These are phyloP conservation scores for Papiliotrema nemorosa DNA, from an alignment of 1,284 basidiomycete species.

Conservation along the genomic window DNA sequence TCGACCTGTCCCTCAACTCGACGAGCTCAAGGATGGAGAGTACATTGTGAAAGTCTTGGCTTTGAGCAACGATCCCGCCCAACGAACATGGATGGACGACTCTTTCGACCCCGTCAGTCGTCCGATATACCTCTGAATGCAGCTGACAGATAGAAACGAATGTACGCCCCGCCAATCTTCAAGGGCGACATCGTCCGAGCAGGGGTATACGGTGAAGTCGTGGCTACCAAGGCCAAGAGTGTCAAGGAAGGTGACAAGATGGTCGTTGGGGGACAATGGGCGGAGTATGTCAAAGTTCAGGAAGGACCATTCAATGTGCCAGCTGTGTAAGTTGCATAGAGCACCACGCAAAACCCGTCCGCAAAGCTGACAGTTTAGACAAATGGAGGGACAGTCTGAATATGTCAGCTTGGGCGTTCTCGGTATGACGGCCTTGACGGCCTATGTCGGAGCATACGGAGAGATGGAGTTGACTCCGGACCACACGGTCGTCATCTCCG, in stretches of 20 bases:
- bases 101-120: constrained; percentile 13
- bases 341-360: too few relatives aligned
- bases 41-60: constrained; percentile 26
- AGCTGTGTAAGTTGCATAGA: constrained; percentile 8
- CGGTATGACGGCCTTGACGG: constrained; percentile 38
- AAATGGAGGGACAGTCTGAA: constrained; percentile 14
- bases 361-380: constrained; percentile 8
- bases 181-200: constrained; percentile 26
- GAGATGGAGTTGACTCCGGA: constrained; percentile 44
- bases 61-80: constrained; percentile 41
- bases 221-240: constrained; percentile 20
- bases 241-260: constrained; percentile 32
- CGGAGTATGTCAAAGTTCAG: constrained; percentile 34
- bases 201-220: constrained; percentile 19
- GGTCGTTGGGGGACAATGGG: constrained; percentile 24
- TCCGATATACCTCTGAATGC: not conserved
- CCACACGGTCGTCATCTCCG: constrained; percentile 47
- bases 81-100: constrained; percentile 34
- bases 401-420: constrained; percentile 29
- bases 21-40: constrained; percentile 27
- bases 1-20: constrained; percentile 10
- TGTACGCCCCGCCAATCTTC: constrained; percentile 21
- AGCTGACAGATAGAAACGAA: constrained; percentile 15
- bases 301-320: constrained; percentile 8
- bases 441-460: constrained; percentile 43